Conservation (phyloP, 2,329 filamentous ascomycete species). For the Neofusicoccum ribis region DNA sequence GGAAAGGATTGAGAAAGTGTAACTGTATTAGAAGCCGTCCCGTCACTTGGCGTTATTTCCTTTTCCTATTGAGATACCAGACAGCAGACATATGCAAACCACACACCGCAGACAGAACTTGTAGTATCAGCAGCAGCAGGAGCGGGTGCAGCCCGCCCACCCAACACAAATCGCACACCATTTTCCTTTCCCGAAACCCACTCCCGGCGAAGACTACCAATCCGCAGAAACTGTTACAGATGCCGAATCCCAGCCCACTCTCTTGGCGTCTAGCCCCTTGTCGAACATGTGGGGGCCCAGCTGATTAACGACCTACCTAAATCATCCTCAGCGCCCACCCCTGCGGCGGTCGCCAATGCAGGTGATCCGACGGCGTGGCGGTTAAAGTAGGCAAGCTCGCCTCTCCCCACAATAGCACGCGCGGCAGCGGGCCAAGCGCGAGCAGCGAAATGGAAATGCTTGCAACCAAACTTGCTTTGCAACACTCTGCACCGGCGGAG, state of each 20-base stretch:
- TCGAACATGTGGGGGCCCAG: neutral
- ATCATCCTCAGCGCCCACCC: neutral
- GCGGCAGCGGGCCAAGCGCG: too few species aligned
- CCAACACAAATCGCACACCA: neutral
- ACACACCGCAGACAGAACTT: neutral
- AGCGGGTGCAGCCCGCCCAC: neutral
- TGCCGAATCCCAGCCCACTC: neutral
- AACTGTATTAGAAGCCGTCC: neutral
- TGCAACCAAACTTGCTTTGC: too few species aligned
- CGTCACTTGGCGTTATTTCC: neutral
- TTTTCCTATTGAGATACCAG: neutral
- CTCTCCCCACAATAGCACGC: too few species aligned
- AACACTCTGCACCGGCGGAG: too few species aligned
- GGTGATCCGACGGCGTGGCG: neutral
- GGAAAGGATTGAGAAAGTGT: neutral
- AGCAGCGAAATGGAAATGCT: too few species aligned
- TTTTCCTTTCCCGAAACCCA: neutral
- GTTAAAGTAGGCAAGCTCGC: too few species aligned
- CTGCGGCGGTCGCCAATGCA: conserved; percentile 8
- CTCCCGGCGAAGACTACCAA: neutral
- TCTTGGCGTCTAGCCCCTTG: neutral
- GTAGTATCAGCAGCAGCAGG: neutral
- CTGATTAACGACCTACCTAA: conserved; percentile 3
- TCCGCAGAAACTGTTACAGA: neutral
- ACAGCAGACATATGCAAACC: neutral